Conservation (phyloP, 2,329 filamentous ascomycete genomes). For the Beauveria bassiana region DNA sequence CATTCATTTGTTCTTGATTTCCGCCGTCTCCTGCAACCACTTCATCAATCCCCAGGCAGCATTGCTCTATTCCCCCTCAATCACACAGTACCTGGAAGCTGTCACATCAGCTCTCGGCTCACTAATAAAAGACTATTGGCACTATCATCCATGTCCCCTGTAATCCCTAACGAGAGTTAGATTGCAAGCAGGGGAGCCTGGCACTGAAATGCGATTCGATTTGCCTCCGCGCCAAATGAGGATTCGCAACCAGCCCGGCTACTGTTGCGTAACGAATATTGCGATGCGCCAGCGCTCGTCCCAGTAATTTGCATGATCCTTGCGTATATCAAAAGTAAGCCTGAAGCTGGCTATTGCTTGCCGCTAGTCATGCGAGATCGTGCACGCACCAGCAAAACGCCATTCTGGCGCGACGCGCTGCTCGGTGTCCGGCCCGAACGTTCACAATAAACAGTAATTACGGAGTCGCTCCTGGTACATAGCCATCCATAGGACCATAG, state of each 20-base stretch:
- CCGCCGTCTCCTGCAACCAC: neutral
- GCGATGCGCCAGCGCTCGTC: neutral
- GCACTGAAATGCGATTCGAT: slow-evolving; percentile 1
- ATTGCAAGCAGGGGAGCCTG: slow-evolving; percentile 2
- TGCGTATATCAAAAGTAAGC: neutral
- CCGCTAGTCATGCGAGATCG: neutral
- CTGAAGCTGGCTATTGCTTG: neutral
- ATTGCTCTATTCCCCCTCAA: too few relatives aligned
- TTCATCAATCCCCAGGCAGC: neutral
- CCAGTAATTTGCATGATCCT: neutral
- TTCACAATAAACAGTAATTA: too few relatives aligned
- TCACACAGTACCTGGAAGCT: neutral
- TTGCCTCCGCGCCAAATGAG: neutral
- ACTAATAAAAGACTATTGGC: neutral
- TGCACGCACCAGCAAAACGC: neutral
- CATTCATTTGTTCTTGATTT: neutral
- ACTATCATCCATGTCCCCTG: neutral
- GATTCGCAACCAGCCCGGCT: neutral
- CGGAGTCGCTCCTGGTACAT: too few relatives aligned
- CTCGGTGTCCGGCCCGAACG: neutral
- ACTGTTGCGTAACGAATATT: neutral
- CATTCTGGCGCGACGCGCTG: neutral
- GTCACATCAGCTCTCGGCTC: neutral
- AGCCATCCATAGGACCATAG: too few relatives aligned
- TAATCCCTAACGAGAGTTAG: neutral